These are phyloP conservation scores for Dalbergia cochinchinensis DNA, from an alignment of 306 rosid species.

Conservation along the genomic window DNA sequence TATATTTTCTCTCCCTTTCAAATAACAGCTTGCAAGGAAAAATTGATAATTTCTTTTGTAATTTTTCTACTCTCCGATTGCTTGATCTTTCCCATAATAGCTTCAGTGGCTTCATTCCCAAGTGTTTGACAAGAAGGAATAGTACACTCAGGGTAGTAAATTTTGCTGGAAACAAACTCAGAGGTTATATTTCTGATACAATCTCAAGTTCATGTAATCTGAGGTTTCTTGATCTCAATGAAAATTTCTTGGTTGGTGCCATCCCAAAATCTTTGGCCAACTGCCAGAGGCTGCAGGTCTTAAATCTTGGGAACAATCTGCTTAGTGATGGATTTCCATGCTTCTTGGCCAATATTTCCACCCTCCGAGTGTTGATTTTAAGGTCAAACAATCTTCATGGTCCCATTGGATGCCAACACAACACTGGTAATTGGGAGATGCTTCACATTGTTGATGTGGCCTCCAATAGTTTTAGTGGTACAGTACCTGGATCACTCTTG, in stretches of 20 bases:
- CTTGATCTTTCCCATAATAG: conserved; percentile 54
- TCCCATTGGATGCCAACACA: conserved; percentile 34
- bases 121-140: conserved; percentile 33
- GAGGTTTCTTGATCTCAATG: conserved; percentile 43
- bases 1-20: conserved; percentile 18
- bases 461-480: conserved; percentile 49
- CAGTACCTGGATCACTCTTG: conserved; percentile 32
- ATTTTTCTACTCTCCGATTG: conserved; percentile 9
- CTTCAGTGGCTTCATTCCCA: conserved; percentile 39
- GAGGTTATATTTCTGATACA: conserved; percentile 10
- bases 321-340: conserved; percentile 40
- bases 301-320: conserved; percentile 40
- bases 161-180: conserved; percentile 41
- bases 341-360: conserved; percentile 38
- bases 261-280: conserved; percentile 50
- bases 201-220: conserved; percentile 32
- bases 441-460: conserved; percentile 48
- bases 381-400: conserved; percentile 16
- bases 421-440: conserved; percentile 36
- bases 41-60: conserved; percentile 45
- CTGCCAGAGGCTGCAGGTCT: conserved; percentile 34
- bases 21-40: conserved; percentile 21
- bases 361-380: conserved; percentile 30
- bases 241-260: conserved; percentile 28
- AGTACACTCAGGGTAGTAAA: conserved; percentile 12